Base-by-base conservation (phyloP, 2,329 filamentous ascomycete species). In the Scytalidium sp. region DNA sequence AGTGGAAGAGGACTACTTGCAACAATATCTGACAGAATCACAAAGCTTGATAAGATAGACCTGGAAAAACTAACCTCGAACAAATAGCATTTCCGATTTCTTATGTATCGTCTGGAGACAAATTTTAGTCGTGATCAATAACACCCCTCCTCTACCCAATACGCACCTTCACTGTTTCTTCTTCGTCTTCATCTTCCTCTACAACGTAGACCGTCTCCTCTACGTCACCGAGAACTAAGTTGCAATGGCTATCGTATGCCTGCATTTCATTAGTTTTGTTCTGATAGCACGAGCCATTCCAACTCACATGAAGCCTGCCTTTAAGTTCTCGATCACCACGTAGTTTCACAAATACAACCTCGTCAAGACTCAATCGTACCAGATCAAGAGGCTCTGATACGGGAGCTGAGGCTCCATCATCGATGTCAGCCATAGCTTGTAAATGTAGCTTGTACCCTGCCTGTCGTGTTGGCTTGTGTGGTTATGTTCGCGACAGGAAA, bases 221-320 rank as follows among this genome's bases (percentile, higher is more conserved):
- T 3, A 97, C 94, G 58, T 99, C 94, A 48, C 94, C 93, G 5
- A 99, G 79, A 5, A 99, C 90, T 41, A 99, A 73, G 66, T 99
- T 99, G 80, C 95, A 99, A 70, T 99, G 94, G 64, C 90, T 96
- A 67, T 99, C 94, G 68, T 99, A 99, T 49, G 94, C 94, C 94
- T 99, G 51, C 22, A 39, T 17, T 6, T 13, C 13, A 32, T 47
- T 25, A 66, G 53, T 61, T 56, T 56, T 13, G 23, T 19, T 20
- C 19, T 47, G 25, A 39, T 46, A 43, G 40, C 23, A 48, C 41
- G 43, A 39, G 41, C 42, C 29, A 19, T 17, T 21, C n/a, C 19
- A 50, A 71, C 86, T 65, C 74, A 97, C 94, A 72, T 99, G 94
- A 65, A 99, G 80, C 65, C 93, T 85, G 57, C 94, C 94, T 73